Percentiles rank a stretch among this genome's conserved stretches.
Conservation (phyloP, 306 rosid species). For the Trifolium subterraneum region DNA sequence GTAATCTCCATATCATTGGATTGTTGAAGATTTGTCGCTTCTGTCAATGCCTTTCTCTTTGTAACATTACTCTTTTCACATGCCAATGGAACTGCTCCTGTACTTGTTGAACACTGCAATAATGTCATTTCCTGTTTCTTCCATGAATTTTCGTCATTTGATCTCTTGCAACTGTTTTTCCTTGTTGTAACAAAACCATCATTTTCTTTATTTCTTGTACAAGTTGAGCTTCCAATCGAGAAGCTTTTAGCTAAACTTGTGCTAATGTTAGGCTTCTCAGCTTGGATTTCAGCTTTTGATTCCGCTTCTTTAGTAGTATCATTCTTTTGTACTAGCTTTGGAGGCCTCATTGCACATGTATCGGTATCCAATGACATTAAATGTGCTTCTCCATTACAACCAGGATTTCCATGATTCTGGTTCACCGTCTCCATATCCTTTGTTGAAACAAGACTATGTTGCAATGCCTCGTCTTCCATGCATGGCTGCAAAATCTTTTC, state of each 20-base stretch:
- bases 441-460: slow-evolving; percentile 35
- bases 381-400: slow-evolving; percentile 30
- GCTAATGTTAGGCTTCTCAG: slow-evolving; percentile 34
- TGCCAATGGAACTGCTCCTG: slow-evolving; percentile 32
- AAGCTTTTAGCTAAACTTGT: slow-evolving; percentile 16
- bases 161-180: slow-evolving; percentile 42
- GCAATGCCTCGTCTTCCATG: slow-evolving; percentile 31
- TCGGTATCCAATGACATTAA: background rate
- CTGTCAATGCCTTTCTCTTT: slow-evolving; percentile 65
- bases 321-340: slow-evolving; percentile 9
- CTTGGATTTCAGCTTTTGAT: slow-evolving; percentile 30
- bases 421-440: slow-evolving; percentile 33
- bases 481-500: slow-evolving; percentile 42
- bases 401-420: slow-evolving; percentile 37
- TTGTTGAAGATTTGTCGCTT: slow-evolving; percentile 64
- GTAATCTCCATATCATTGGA: slow-evolving; percentile 49
- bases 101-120: slow-evolving; percentile 19
- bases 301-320: slow-evolving; percentile 31
- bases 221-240: slow-evolving; percentile 41
- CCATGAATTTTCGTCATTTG: slow-evolving; percentile 43
- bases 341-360: slow-evolving; percentile 17
- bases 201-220: slow-evolving; percentile 50
- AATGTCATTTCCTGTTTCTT: slow-evolving; percentile 38
- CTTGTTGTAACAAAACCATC: slow-evolving; percentile 69
- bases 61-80: slow-evolving; percentile 35